Evolutionary conservation across 2,329 filamentous ascomycete genomes (phyloP).

Genomic region (Seiridium unicorne): DNA sequence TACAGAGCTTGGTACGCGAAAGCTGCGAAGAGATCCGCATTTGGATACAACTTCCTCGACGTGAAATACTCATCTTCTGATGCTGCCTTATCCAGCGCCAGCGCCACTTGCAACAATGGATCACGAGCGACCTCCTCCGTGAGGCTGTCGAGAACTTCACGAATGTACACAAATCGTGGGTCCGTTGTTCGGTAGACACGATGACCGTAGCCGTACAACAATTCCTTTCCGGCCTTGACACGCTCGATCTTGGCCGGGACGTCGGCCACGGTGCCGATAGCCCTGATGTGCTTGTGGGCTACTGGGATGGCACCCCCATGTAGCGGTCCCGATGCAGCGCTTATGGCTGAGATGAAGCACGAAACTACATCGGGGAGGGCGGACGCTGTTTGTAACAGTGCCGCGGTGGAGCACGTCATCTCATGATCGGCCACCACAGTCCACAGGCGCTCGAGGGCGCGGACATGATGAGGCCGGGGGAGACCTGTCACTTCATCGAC

Average conservation of each 20-base stretch:
- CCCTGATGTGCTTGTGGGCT: constrained; percentile 16
- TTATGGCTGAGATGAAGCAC: constrained; percentile 13
- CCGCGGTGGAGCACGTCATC: constrained; percentile 18
- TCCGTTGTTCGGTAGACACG: not conserved
- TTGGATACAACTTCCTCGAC: not conserved
- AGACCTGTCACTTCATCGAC: not conserved
- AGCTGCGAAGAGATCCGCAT: not conserved
- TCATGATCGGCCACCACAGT: constrained; percentile 16
- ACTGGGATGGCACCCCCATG: constrained; percentile 20
- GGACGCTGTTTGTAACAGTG: constrained; percentile 17
- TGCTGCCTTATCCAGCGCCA: not conserved
- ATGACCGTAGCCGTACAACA: not conserved
- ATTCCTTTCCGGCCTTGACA: not conserved
- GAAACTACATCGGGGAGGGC: constrained; percentile 17
- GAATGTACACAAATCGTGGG: not conserved
- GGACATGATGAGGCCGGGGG: not conserved
- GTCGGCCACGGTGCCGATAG: constrained; percentile 14
- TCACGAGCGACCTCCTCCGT: not conserved
- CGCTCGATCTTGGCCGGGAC: constrained; percentile 6
- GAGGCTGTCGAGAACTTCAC: not conserved
- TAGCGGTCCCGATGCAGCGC: constrained; percentile 14
- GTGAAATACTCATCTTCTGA: not conserved
- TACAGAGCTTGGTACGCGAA: not conserved
- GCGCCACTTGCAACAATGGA: not conserved
- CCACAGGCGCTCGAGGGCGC: constrained; percentile 15